Conservation (phyloP, 23 red algal species). For the Chondrus crispus region DNA sequence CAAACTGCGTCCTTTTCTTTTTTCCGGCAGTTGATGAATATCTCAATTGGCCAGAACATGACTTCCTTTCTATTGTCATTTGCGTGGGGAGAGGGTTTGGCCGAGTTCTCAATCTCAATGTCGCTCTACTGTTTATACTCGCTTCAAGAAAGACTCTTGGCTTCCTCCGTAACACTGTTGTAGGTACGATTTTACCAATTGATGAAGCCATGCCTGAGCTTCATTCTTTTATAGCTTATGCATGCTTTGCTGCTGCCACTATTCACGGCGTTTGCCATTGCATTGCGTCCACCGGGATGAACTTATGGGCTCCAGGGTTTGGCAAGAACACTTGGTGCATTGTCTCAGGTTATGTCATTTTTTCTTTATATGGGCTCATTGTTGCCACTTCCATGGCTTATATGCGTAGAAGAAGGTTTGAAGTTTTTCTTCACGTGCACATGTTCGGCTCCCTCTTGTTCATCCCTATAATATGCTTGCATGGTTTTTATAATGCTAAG, state of each 20-base stretch:
- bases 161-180: background rate
- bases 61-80: background rate
- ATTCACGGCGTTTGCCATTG: conserved; percentile 25
- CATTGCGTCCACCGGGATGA: background rate
- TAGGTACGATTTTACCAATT: conserved; percentile 25
- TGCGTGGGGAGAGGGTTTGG: conserved; percentile 46
- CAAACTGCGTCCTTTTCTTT: conserved; percentile 52
- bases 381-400: background rate
- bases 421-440: conserved; percentile 52
- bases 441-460: conserved; percentile 28
- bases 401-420: background rate
- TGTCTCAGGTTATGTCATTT: background rate
- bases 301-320: conserved; percentile 35
- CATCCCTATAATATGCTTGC: conserved; percentile 54
- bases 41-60: conserved; percentile 9
- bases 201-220: conserved; percentile 42
- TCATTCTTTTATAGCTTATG: conserved; percentile 11
- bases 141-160: conserved; percentile 7
- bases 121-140: conserved; percentile 38
- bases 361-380: background rate
- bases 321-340: conserved; percentile 4
- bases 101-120: conserved; percentile 45
- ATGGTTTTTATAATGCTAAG: conserved; percentile 51
- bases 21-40: conserved; percentile 35
- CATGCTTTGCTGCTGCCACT: background rate